Conservation (phyloP, 805 yeast genomes). For the Saturnispora hagleri region DNA sequence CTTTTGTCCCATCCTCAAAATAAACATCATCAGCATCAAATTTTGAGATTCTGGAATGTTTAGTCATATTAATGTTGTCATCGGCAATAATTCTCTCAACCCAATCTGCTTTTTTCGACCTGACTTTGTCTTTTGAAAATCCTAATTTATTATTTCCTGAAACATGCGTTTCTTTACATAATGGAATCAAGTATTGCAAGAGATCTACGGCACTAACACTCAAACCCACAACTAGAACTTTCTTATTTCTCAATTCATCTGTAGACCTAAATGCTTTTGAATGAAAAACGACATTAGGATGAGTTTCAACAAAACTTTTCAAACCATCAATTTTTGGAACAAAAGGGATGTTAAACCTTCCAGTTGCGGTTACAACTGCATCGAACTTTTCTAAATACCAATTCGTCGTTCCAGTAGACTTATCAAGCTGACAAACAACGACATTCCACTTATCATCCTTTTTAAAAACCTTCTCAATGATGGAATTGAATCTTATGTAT, state of each 20-base stretch:
- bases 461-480: slow-evolving; percentile 24
- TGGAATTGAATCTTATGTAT: slow-evolving; percentile 28
- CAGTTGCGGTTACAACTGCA: slow-evolving; percentile 33
- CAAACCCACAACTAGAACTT: slow-evolving; percentile 27
- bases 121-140: slow-evolving; percentile 1
- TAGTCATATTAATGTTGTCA: slow-evolving; percentile 20
- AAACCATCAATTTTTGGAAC: slow-evolving; percentile 30
- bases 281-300: slow-evolving; percentile 26
- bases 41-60: slow-evolving; percentile 24
- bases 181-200: slow-evolving; percentile 32
- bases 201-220: slow-evolving; percentile 63
- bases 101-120: slow-evolving; percentile 26
- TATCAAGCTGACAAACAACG: slow-evolving; percentile 15
- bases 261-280: slow-evolving; percentile 24
- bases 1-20: slow-evolving; percentile 27
- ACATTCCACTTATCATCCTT: slow-evolving; percentile 28
- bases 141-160: not conserved
- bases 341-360: slow-evolving; percentile 34
- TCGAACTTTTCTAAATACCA: slow-evolving; percentile 37
- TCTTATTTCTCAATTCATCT: slow-evolving; percentile 22
- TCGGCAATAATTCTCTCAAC: slow-evolving; percentile 32
- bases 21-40: slow-evolving; percentile 22
- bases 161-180: slow-evolving; percentile 13
- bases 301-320: slow-evolving; percentile 22
- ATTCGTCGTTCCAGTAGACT: slow-evolving; percentile 15